These are phyloP conservation scores for Blastobotrys elegans DNA, from an alignment of 1,139 yeast species.

Conservation along the genomic window DNA sequence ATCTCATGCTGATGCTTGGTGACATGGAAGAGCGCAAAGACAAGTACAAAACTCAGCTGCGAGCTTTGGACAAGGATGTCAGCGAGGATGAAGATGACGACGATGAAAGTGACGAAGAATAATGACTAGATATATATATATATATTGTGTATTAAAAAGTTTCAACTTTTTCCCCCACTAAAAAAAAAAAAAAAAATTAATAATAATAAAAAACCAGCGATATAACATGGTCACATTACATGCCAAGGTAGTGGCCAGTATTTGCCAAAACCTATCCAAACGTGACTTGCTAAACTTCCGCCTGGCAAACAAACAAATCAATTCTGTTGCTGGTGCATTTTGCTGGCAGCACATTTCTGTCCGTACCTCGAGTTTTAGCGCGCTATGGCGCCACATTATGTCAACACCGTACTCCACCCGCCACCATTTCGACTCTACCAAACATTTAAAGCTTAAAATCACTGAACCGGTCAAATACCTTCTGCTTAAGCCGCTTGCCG, in stretches of 20 bases:
- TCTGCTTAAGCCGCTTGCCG: not conserved
- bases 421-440: not conserved
- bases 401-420: not conserved
- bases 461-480: not conserved
- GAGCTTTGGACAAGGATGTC: conserved; percentile 3
- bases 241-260: not conserved
- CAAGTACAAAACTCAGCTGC: conserved; percentile 2
- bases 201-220: not conserved
- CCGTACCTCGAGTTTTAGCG: not conserved
- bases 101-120: conserved; percentile 27
- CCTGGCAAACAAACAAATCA: not conserved
- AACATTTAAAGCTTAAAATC: not conserved
- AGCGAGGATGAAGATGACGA: conserved; percentile 49
- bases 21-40: conserved; percentile 51
- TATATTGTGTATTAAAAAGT: not conserved
- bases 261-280: not conserved
- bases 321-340: not conserved
- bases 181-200: too few relatives aligned
- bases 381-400: not conserved
- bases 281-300: not conserved
- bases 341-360: not conserved
- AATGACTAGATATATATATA: not conserved
- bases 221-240: not conserved
- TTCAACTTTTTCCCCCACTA: not conserved
- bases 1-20: conserved; percentile 64